Conservation (phyloP, 352 stramenopile genomes). For the Pythium sp. region DNA sequence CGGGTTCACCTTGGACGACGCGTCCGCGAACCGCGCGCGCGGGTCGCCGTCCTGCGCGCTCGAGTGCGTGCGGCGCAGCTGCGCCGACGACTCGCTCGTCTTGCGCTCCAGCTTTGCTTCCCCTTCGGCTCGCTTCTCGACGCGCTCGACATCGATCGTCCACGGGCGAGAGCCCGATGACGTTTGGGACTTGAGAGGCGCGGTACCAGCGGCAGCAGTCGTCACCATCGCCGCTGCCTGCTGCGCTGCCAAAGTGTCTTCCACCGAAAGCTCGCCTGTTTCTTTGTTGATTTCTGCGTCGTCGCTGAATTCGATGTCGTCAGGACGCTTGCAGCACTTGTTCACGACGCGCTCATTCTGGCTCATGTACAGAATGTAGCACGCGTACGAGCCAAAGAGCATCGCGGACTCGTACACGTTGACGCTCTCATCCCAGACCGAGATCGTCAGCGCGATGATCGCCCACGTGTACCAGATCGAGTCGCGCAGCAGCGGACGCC, state of each 20-base stretch:
- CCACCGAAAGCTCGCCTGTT: slow-evolving; percentile 9
- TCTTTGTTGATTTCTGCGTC: slow-evolving; percentile 14
- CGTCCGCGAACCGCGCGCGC: slow-evolving; percentile 30
- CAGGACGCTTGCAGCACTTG: slow-evolving; percentile 50
- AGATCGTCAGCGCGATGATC: slow-evolving; percentile 50
- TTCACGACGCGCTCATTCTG: slow-evolving; percentile 62
- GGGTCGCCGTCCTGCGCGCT: slow-evolving; percentile 4
- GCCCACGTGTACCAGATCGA: slow-evolving; percentile 73
- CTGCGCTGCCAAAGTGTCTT: slow-evolving; percentile 12
- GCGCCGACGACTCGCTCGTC: slow-evolving; percentile 19
- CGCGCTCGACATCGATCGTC: slow-evolving; percentile 36
- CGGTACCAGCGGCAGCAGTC: background rate
- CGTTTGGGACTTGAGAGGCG: slow-evolving; percentile 4
- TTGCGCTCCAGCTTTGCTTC: slow-evolving; percentile 1
- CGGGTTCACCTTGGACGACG: slow-evolving; percentile 42
- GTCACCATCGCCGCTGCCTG: background rate
- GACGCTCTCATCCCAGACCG: slow-evolving; percentile 62
- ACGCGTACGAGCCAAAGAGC: slow-evolving; percentile 62
- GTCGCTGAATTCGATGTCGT: slow-evolving; percentile 20
- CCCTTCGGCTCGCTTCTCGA: background rate
- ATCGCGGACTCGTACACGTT: slow-evolving; percentile 54
- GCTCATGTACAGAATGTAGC: slow-evolving; percentile 78
- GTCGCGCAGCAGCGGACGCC: slow-evolving; percentile 77
- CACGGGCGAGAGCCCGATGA: slow-evolving; percentile 22
- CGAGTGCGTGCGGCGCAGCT: slow-evolving; percentile 11